phyloP scores from a whole-genome alignment of 768 basidiomycete species.

The Mycena galopus region DNA sequence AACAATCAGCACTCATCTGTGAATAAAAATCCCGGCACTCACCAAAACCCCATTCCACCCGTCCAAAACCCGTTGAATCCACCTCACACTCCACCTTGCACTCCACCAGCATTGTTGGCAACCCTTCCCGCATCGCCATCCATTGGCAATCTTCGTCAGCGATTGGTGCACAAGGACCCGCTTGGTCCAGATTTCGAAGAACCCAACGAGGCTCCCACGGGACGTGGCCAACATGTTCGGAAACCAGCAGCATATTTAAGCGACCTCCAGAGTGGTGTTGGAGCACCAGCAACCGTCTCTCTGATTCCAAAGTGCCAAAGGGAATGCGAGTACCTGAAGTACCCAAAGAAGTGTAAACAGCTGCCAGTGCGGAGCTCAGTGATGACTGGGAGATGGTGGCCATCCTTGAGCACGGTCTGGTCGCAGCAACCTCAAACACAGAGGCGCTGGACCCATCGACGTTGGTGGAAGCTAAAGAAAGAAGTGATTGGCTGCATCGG shows the following conservation, averaged over 20 bases:
- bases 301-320: background rate
- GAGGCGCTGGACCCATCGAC: no score
- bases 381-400: constrained; percentile 17
- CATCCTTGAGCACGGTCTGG: constrained; percentile 28
- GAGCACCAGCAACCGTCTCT: background rate
- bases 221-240: constrained; percentile 1
- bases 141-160: no score
- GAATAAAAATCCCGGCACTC: no score
- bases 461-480: constrained; percentile 41
- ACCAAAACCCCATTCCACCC: no score
- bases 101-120: no score
- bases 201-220: background rate
- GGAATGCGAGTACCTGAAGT: background rate
- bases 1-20: no score
- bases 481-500: constrained; percentile 39
- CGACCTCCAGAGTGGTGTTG: constrained; percentile 7
- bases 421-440: no score
- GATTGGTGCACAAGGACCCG: no score
- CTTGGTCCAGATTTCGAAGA: constrained; percentile 24
- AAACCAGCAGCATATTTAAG: constrained; percentile 9
- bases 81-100: no score
- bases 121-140: no score
- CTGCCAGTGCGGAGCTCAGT: background rate
- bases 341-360: background rate
- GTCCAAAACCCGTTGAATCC: no score